Percentiles rank a stretch among this genome's conserved stretches.
Evolutionary conservation across 83 land plant species (phyloP).

Genomic region (Picea abies): DNA sequence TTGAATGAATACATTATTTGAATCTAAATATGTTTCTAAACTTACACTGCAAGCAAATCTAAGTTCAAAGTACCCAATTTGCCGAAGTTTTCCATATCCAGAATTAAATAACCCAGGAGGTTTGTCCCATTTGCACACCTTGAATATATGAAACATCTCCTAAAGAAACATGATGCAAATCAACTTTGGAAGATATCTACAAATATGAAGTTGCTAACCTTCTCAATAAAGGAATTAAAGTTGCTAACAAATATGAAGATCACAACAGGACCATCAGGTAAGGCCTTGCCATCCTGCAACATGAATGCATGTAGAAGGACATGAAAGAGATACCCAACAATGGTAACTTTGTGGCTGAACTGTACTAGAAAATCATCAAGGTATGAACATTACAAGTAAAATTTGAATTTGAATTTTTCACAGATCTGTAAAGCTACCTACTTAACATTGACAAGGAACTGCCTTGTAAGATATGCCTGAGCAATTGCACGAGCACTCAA

Average conservation of each 20-base stretch:
- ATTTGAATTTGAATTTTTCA: too few species aligned
- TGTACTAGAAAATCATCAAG: neutral
- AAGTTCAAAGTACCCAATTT: too few species aligned
- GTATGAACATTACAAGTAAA: too few species aligned
- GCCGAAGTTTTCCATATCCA: too few species aligned
- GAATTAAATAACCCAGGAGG: too few species aligned
- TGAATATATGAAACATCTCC: neutral
- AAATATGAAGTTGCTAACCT: slow-evolving; percentile 42
- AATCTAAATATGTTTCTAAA: too few species aligned
- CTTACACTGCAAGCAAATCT: too few species aligned
- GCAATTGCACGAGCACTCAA: too few species aligned
- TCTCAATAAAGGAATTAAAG: slow-evolving; percentile 93
- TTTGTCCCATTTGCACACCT: too few species aligned
- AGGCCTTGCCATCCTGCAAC: slow-evolving; percentile 83
- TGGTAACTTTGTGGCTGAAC: neutral
- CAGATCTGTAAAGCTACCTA: slow-evolving; percentile 48
- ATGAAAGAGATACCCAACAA: neutral
- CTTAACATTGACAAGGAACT: slow-evolving; percentile 82
- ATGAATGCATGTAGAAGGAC: neutral
- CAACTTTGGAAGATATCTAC: neutral
- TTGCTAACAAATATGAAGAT: slow-evolving; percentile 90
- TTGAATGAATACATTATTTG: too few species aligned
- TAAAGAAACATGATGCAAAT: neutral
- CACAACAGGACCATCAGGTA: slow-evolving; percentile 38
- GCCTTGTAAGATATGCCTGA: slow-evolving; percentile 85